A percentile compares a stretch with the other conserved stretches of the same genome.
Conservation (phyloP, 2,329 filamentous ascomycete genomes). For the Lomentospora prolificans region DNA sequence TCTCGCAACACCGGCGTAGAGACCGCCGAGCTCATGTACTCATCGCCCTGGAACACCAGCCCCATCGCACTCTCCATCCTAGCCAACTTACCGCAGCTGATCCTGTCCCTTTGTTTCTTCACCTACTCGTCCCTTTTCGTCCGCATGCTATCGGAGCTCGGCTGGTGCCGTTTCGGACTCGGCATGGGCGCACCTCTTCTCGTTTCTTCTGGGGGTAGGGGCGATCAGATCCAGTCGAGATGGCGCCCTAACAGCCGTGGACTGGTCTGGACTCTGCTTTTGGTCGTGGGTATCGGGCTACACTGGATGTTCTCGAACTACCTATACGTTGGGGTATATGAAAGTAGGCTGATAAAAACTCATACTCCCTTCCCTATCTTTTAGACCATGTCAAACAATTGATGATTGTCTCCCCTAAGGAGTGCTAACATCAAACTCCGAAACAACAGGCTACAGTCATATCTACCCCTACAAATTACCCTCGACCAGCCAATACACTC, state of each 20-base stretch:
- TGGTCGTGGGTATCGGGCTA: neutral
- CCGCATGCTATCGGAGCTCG: neutral
- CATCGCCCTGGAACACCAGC: no score
- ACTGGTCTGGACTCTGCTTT: neutral
- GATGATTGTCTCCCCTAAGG: no score
- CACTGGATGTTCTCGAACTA: neutral
- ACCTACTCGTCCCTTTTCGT: neutral
- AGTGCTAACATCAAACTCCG: no score
- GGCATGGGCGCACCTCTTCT: neutral
- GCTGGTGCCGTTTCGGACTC: neutral
- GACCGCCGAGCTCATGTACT: no score
- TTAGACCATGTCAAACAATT: no score
- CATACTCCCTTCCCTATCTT: no score
- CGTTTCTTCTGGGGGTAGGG: neutral
- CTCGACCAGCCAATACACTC: no score
- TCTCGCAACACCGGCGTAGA: no score
- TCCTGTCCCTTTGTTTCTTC: neutral
- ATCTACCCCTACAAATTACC: no score
- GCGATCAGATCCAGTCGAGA: neutral
- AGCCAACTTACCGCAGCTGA: neutral
- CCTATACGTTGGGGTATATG: neutral
- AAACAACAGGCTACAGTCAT: no score
- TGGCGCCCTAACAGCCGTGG: neutral
- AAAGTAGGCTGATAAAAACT: no score
- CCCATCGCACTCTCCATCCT: neutral